Evolutionary conservation across 768 basidiomycete genomes (phyloP), one percentile per base, ranked within the genome.

Genomic region (Rhodosporidiobolus sp.): DNA sequence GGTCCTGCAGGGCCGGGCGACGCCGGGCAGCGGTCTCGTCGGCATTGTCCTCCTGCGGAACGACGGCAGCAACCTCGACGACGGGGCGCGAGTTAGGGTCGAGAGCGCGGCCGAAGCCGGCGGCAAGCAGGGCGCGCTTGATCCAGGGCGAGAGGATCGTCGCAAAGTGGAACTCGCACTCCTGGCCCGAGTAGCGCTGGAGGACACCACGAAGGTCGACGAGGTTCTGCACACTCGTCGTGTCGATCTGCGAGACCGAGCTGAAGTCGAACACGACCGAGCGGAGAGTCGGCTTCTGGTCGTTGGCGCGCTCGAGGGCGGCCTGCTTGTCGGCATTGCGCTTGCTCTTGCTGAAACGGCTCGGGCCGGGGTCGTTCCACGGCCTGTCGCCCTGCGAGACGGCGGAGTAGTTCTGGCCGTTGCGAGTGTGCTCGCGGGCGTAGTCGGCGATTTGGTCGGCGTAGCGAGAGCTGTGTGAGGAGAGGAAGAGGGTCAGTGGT

Each of bases 201-300:
- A 97, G 85, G 80, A 91, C 91, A 48, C 82, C 86, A 24, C 92
- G 87, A 1, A 91, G 86, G 80, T 99, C 95, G 69, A 95, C 88
- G 57, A 99, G 85, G 46, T 91, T 86, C 81, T 98, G 95, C 2
- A 92, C 85, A 32, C 90, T 89, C 3, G 96, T 98, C 16, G 91
- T 92, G 78, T 99, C 95, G 54, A 97, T 85, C 74, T 96, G 55
- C 87, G 88, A 68, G 86, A 95, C 90, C 38, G 86, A 83, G 45
- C 92, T 88, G 78, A 98, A 93, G 80, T 99, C 95, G n/a, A 97
- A 83, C 49, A 99, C 90, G 75, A 99, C 86, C 19, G 94, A 92
- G 69, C 87, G 88, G 62, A 98, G 83, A 22, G 82, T 79, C 0
- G 94, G 91, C 78, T 63, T 67, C 26, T 85, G 82, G 35, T 82